Evolutionary conservation across 345 rosid species (phyloP).

Genomic region (Ailanthus altissimus): DNA sequence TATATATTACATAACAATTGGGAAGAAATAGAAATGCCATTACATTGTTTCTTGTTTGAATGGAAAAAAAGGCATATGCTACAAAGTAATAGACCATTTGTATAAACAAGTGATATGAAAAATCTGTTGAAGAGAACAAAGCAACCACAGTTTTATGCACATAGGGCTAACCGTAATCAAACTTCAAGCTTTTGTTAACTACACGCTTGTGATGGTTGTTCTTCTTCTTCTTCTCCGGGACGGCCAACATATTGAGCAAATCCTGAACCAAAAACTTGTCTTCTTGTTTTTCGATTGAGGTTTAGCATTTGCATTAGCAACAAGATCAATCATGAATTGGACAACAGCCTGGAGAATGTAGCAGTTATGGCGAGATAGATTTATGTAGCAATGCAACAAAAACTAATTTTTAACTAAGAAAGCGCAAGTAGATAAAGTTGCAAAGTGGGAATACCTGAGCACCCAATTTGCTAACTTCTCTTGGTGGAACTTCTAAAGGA

Average conservation of each 20-base stretch:
- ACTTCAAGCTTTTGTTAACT: background rate
- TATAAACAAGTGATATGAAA: background rate
- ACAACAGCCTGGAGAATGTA: slow-evolving; percentile 50
- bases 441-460: slow-evolving; percentile 49
- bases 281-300: slow-evolving; percentile 29
- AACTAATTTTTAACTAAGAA: background rate
- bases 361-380: slow-evolving; percentile 4
- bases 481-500: slow-evolving; percentile 65
- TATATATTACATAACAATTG: background rate
- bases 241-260: slow-evolving; percentile 30
- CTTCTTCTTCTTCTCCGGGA: slow-evolving; percentile 10
- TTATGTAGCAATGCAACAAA: background rate
- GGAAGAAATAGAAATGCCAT: background rate
- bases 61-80: background rate
- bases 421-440: slow-evolving; percentile 1
- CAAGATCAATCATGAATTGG: slow-evolving; percentile 47
- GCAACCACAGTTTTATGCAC: slow-evolving; percentile 10
- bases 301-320: slow-evolving; percentile 29
- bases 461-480: slow-evolving; percentile 47
- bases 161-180: background rate
- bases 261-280: slow-evolving; percentile 37
- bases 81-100: background rate
- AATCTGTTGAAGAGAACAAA: slow-evolving; percentile 15
- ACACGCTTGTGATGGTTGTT: slow-evolving; percentile 2
- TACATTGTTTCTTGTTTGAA: slow-evolving; percentile 8